Evolutionary conservation across 2,329 filamentous ascomycete genomes (phyloP).

Genomic region (Aspergillus arachidicola): DNA sequence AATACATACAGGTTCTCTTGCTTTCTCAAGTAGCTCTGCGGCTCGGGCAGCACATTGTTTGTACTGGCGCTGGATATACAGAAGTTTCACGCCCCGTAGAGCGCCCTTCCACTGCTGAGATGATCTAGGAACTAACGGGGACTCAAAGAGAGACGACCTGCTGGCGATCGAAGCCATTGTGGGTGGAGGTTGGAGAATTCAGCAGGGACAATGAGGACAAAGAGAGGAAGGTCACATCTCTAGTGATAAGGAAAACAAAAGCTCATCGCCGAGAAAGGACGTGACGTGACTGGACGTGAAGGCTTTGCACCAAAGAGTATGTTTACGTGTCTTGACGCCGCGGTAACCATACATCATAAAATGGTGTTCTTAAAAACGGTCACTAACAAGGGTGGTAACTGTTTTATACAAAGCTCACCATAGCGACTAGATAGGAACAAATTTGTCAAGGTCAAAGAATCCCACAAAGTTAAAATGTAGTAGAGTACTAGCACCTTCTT

Average conservation of each 20-base stretch:
- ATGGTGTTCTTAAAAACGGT: too few relatives aligned
- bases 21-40: slow-evolving; percentile 31
- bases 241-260: not conserved
- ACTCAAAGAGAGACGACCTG: slow-evolving; percentile 24
- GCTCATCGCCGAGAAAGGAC: not conserved
- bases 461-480: too few relatives aligned
- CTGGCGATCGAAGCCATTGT: slow-evolving; percentile 19
- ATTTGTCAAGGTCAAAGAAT: not conserved
- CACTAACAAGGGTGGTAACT: not conserved
- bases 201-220: not conserved
- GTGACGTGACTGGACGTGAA: not conserved
- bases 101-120: slow-evolving; percentile 36
- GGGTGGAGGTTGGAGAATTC: not conserved
- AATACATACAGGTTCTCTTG: slow-evolving; percentile 24
- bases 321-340: not conserved
- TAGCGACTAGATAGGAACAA: too few relatives aligned
- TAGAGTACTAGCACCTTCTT: too few relatives aligned
- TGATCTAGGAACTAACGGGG: slow-evolving; percentile 19
- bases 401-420: not conserved
- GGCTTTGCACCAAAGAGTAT: not conserved
- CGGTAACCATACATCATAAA: not conserved
- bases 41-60: slow-evolving; percentile 43
- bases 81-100: slow-evolving; percentile 37
- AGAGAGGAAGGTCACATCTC: not conserved
- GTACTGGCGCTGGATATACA: slow-evolving; percentile 42